Conservation (phyloP, 352 stramenopile genomes). For the Phytopythium vexans region DNA sequence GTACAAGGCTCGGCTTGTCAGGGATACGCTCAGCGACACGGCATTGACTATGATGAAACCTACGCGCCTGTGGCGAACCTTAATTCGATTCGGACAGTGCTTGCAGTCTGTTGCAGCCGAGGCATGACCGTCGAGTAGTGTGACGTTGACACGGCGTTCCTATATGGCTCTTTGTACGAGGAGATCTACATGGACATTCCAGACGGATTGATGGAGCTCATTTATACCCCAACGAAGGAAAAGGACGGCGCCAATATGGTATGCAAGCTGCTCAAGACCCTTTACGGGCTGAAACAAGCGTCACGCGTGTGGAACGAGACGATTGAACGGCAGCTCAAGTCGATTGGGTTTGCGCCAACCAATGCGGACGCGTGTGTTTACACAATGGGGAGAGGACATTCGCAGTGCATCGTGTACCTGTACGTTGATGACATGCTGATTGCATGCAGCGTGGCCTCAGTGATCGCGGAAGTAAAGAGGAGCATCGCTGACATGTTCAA, state of each 20-base stretch:
- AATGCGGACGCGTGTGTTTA: slow-evolving; percentile 14
- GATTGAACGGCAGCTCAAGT: slow-evolving; percentile 12
- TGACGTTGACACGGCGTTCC: slow-evolving; percentile 22
- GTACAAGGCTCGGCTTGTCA: slow-evolving; percentile 12
- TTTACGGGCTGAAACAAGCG: slow-evolving; percentile 23
- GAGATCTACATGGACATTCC: slow-evolving; percentile 20
- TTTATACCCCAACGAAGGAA: too few relatives aligned
- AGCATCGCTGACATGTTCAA: slow-evolving; percentile 6
- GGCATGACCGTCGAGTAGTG: slow-evolving; percentile 14
- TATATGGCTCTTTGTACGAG: slow-evolving; percentile 16
- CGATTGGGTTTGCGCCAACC: slow-evolving; percentile 11
- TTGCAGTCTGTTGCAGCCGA: slow-evolving; percentile 4
- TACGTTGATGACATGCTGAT: too few relatives aligned
- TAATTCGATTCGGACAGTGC: slow-evolving; percentile 5
- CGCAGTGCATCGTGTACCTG: slow-evolving; percentile 11
- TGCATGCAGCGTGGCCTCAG: too few relatives aligned
- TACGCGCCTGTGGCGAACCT: slow-evolving; percentile 10
- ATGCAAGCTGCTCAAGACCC: neutral
- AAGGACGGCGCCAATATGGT: slow-evolving; percentile 1
- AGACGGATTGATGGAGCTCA: slow-evolving; percentile 7
- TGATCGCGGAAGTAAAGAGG: slow-evolving; percentile 8
- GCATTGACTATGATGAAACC: slow-evolving; percentile 15
- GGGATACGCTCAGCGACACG: slow-evolving; percentile 5
- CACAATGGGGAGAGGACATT: slow-evolving; percentile 7
- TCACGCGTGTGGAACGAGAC: slow-evolving; percentile 22